A percentile compares a stretch with the other conserved stretches of the same genome.
Conservation (phyloP, 225 moss, liverwort and hornwort species). For the Lunularia cruciata region DNA sequence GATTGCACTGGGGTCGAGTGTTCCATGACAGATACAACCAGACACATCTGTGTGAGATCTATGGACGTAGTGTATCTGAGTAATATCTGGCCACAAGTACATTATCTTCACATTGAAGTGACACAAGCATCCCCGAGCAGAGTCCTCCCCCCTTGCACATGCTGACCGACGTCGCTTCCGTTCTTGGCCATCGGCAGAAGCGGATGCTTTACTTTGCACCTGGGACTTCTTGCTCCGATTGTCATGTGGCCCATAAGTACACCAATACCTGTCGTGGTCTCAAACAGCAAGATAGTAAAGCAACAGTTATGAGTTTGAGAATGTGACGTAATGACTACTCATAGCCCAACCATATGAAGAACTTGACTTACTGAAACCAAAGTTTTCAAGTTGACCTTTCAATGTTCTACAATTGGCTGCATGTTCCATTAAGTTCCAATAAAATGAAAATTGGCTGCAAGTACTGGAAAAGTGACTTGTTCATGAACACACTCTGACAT, state of each 20-base stretch:
- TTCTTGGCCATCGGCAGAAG: constrained; percentile 42
- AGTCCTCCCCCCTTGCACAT: constrained; percentile 53
- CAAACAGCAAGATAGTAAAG: not conserved
- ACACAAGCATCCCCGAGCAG: constrained; percentile 51
- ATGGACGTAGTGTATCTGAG: constrained; percentile 50
- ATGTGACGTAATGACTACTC: not conserved
- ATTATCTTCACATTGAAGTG: constrained; percentile 56
- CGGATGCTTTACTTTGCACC: constrained; percentile 32
- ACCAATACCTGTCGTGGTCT: constrained; percentile 38
- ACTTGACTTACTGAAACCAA: too few relatives aligned
- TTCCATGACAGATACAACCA: constrained; percentile 51
- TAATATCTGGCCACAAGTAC: constrained; percentile 54
- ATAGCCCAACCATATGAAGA: too few relatives aligned
- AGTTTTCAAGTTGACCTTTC: too few relatives aligned
- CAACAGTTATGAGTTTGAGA: not conserved
- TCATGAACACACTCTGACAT: too few relatives aligned
- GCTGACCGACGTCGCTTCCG: constrained; percentile 49
- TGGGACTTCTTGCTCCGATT: constrained; percentile 50
- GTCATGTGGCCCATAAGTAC: constrained; percentile 53
- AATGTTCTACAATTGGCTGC: too few relatives aligned
- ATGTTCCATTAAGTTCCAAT: too few relatives aligned
- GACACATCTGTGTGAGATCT: constrained; percentile 45
- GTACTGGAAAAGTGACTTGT: too few relatives aligned
- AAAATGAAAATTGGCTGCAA: too few relatives aligned
- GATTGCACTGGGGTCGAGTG: constrained; percentile 49